Evolutionary conservation across 2,329 filamentous ascomycete species (phyloP).

Genomic region (Fusarium proliferatum): DNA sequence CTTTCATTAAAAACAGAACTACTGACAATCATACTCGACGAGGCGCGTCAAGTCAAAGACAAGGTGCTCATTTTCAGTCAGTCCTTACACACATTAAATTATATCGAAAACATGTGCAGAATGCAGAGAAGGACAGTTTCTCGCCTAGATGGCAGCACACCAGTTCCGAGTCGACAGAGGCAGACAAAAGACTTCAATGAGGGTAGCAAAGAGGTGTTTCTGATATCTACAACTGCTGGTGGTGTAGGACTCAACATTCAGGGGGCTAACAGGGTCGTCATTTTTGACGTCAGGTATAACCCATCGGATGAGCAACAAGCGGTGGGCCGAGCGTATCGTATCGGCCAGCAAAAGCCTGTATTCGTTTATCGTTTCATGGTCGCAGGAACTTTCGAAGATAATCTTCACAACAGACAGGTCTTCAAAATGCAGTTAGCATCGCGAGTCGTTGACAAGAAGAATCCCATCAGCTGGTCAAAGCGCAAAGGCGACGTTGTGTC

Average conservation of each 20-base stretch:
- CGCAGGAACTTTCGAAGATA: constrained; percentile 83
- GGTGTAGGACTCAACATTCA: constrained; percentile 86
- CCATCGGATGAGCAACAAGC: constrained; percentile 87
- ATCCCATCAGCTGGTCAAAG: constrained; percentile 73
- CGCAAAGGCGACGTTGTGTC: constrained; percentile 69
- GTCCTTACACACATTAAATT: constrained; percentile 75
- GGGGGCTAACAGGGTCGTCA: constrained; percentile 85
- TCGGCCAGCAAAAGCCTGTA: constrained; percentile 83
- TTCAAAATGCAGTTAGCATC: constrained; percentile 86
- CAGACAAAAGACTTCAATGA: constrained; percentile 77
- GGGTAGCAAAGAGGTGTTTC: constrained; percentile 67
- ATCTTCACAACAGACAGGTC: constrained; percentile 76
- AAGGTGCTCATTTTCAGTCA: constrained; percentile 86
- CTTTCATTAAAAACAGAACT: constrained; percentile 77
- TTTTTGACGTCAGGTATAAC: constrained; percentile 87
- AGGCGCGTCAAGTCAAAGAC: constrained; percentile 71
- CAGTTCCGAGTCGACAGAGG: constrained; percentile 67
- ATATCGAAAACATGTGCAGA: constrained; percentile 69
- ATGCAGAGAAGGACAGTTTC: constrained; percentile 59
- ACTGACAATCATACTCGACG: constrained; percentile 75
- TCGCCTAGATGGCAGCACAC: constrained; percentile 76
- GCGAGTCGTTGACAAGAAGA: constrained; percentile 86
- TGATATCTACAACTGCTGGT: constrained; percentile 87
- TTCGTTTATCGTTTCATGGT: constrained; percentile 86
- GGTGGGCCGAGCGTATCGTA: constrained; percentile 84